Percentiles rank a stretch among this genome's conserved stretches.
Evolutionary conservation across 1,139 yeast species (phyloP).

Genomic region (Chernovozyma sophiae-reginae): DNA sequence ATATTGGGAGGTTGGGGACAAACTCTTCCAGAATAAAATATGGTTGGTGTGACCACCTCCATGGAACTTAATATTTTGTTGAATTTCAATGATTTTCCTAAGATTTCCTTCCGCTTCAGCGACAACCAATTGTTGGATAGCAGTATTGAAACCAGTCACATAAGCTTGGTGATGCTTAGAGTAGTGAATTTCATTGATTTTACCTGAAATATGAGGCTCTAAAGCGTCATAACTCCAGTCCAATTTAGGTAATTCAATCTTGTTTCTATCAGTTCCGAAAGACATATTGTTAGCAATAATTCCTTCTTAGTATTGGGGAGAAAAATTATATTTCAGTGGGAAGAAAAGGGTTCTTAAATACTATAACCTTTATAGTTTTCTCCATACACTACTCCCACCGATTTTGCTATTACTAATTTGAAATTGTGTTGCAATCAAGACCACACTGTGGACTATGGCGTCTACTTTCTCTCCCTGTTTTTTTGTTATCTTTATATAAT

Average conservation of each 20-base stretch:
- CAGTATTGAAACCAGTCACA: constrained; percentile 82
- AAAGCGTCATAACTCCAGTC: constrained; percentile 85
- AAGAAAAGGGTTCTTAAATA: too few relatives aligned
- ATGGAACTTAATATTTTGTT: constrained; percentile 83
- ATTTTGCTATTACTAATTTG: too few relatives aligned
- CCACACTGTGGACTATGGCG: neutral
- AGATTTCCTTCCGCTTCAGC: constrained; percentile 65
- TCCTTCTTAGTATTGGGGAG: too few relatives aligned
- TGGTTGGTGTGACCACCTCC: constrained; percentile 95
- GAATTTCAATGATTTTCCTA: constrained; percentile 65
- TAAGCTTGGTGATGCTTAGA: constrained; percentile 94
- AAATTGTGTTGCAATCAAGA: too few relatives aligned
- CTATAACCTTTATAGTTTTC: too few relatives aligned
- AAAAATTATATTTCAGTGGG: too few relatives aligned
- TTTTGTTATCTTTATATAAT: too few relatives aligned
- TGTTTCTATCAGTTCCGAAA: constrained; percentile 37
- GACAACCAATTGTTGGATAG: constrained; percentile 72
- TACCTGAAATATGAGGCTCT: constrained; percentile 87
- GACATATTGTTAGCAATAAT: too few relatives aligned
- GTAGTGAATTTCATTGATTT: constrained; percentile 88
- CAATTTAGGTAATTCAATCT: constrained; percentile 78
- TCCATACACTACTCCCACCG: too few relatives aligned
- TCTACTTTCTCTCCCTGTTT: neutral
- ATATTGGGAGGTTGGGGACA: constrained; percentile 76
- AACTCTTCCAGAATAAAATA: constrained; percentile 83